Conservation (phyloP, 345 rosid species). For the Melaleuca alternifolia region DNA sequence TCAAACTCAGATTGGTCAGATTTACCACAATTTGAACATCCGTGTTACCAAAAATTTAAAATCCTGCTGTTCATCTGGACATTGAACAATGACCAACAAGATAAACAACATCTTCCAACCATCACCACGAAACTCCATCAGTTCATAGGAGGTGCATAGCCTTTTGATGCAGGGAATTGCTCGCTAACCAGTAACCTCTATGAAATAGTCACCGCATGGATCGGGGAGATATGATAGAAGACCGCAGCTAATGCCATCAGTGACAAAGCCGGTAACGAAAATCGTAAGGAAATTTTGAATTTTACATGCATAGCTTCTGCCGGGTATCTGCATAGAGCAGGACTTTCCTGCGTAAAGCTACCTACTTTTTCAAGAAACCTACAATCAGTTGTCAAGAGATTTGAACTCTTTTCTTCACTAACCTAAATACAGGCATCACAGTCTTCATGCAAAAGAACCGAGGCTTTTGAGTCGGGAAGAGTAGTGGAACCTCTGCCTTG, state of each 20-base stretch:
- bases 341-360: not conserved
- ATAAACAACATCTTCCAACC: not conserved
- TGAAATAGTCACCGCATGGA: not conserved
- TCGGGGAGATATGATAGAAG: not conserved
- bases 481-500: not conserved
- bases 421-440: not conserved
- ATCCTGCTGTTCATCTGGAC: not conserved
- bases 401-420: not conserved
- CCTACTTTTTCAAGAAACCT: too few relatives aligned
- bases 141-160: not conserved
- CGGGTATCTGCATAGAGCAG: not conserved
- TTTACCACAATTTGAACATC: not conserved
- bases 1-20: not conserved
- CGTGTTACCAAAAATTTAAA: not conserved
- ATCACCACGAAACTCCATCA: not conserved
- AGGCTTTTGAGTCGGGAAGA: too few relatives aligned
- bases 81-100: not conserved
- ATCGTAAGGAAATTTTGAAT: not conserved
- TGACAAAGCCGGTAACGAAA: not conserved
- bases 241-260: not conserved
- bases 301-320: not conserved
- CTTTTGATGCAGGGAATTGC: not conserved
- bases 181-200: not conserved
- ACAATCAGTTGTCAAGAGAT: too few relatives aligned
- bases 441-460: not conserved